Evolutionary conservation across 2,329 filamentous ascomycete genomes (phyloP), one percentile per base, ranked within the genome.

Genomic region (Paraphaeosphaeria sporulosa): DNA sequence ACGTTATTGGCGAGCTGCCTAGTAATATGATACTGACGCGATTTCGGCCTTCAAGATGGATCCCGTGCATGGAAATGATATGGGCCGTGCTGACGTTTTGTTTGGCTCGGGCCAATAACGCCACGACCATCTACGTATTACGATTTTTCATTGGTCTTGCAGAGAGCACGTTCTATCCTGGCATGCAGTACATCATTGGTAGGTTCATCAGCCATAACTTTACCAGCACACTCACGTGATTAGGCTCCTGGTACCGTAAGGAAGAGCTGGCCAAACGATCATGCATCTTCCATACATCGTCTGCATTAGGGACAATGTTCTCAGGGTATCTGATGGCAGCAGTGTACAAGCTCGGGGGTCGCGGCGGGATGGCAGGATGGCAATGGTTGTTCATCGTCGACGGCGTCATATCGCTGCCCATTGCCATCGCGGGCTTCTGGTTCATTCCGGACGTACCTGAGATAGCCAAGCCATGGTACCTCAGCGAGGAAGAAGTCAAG

Each of bases 311-410:
- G 0, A 73, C 71, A 8, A 81, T 81, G 78, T 82, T 84, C 59
- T 81, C 78, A 3, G 86, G 85, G 0, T 87, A 86, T 61, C 70
- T 88, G 8, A 85, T 85, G 81, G 80, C 84, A 0, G 83, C 76
- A 0, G 81, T 86, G 2, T 85, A 85, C 60, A 76, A 76, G 4
- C 76, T 87, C 0, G 80, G 80, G 9, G 83, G 82, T 0, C 72
- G 65, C n/a, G 74, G 78, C 23, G 84, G 84, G 1, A 82, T 80
- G 59, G 73, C 74, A 15, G 85, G 85, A 0, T 87, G 85, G 85
- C 83, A 86, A 67, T 87, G 76, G 76, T 72, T 84, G 0, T 85
- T 86, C 64, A 80, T 86, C 43, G 76, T 86, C 47, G 83, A 86
- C 62, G 84, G 84, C 0, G 72, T 84, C 4, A 86, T 87, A 34